Evolutionary conservation across 805 yeast species (phyloP), one percentile per base, ranked within the genome.

Genomic region (Candida odintsovae): DNA sequence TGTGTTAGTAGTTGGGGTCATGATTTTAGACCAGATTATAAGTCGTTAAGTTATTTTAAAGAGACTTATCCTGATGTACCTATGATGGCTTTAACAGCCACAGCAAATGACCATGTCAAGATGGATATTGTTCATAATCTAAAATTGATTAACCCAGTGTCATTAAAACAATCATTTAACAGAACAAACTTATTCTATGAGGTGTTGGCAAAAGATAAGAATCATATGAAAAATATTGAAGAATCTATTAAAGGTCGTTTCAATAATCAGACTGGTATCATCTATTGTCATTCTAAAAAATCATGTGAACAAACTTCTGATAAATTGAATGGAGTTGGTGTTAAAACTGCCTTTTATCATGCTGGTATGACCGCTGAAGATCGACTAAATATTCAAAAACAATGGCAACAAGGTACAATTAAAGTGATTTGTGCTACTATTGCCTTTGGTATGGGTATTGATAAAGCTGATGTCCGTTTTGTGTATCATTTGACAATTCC

Each of bases 1-100:
- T 94, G 99, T 74, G 95, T 94, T 40, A 88, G 96, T 44, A 85
- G 95, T 11, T 94, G 99, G 99, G 99, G 99, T 19, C 99, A 94
- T 66, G 99, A 94, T 65, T 94, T 94, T 64, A 74, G 99, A 44
- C 97, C 98, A 0, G 98, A 94, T 64, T 94, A 94, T 68, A 87
- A 90, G 57, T 85, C 83, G 11, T 71, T 94, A 59, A 78, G 80
- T 31, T 76, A 73, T 53, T 86, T 94, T 64, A 89, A 89, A 58
- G 64, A 68, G 18, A 75, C 78, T 42, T 94, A 77, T 60, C 95
- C 96, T 0, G 76, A 75, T 43, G 79, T 89, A 6, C 99, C 99
- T 1, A 72, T 94, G 50, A 90, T 94, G 89, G 99, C 98, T 0
- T 71, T 94, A 49, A 94, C 99, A 0, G 99, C 98, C 0, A 94